phyloP scores from a whole-genome alignment of 805 yeast genomes.

The Suhomyces xylopsoci region DNA sequence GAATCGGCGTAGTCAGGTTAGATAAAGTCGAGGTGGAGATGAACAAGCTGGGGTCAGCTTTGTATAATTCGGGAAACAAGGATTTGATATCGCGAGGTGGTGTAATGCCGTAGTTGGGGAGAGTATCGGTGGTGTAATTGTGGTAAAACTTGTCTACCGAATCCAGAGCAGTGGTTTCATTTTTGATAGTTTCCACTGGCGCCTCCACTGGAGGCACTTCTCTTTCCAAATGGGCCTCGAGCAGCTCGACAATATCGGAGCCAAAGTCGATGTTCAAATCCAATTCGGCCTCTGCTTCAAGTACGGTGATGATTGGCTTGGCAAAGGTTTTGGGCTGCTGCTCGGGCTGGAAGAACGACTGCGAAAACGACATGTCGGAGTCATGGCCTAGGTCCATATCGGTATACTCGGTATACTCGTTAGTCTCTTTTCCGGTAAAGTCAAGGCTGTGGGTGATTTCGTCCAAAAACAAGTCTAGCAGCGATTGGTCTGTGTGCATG shows the following conservation, averaged over 20 bases:
- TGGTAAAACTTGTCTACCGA: neutral
- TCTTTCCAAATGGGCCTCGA: neutral
- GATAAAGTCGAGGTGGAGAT: neutral
- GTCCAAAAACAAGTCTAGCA: neutral
- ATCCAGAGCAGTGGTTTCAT: neutral
- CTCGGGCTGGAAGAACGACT: neutral
- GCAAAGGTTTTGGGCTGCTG: neutral
- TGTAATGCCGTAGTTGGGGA: neutral
- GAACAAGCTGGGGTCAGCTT: neutral
- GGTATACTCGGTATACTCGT: neutral
- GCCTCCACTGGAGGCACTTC: neutral
- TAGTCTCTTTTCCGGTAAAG: neutral
- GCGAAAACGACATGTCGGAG: neutral
- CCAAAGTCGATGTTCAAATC: neutral
- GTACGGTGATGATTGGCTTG: neutral
- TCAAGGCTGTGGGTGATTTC: slow-evolving; percentile 1
- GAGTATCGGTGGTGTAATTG: neutral
- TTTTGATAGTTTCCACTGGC: neutral
- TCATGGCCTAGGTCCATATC: neutral
- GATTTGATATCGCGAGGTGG: neutral
- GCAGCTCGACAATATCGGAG: neutral
- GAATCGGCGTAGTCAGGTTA: neutral
- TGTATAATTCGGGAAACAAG: neutral
- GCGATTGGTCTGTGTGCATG: neutral
- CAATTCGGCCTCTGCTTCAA: neutral